Base-by-base conservation (phyloP, 139 green algal species). In the Picochlorum sp. region DNA sequence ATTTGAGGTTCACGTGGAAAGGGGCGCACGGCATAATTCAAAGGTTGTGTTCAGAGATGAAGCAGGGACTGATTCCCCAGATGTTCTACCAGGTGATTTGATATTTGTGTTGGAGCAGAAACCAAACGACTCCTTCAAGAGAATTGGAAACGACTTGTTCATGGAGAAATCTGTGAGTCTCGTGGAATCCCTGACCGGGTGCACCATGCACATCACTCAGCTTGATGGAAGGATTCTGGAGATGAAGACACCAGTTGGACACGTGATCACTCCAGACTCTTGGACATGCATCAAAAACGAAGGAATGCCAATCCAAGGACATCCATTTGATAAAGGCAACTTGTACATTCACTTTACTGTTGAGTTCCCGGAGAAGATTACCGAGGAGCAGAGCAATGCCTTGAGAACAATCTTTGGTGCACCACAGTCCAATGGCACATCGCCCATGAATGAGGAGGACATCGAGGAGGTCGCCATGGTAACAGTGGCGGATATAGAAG, bases 1-100 rank as follows among this genome's bases (percentile, higher is more conserved):
- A 9, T 92, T 97, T 63, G 94, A 99, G 69, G 92, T 99, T 54
- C 74, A 89, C 62, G 84, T 99, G 14, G 94, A 98, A 73, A 83
- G 84, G 56, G 94, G 93, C 31, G 92, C 95, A 81, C 86, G 86
- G 69, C 75, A 93, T 67, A 79, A 78, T 38, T 68, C 69, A 50
- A 94, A 95, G 77, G 89, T 99, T 30, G 73, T 88, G 55, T 86
- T 99, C 63, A 79, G 84, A 23, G 94, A 92, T 15, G 94, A 98
- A 72, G 94, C 94, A 4, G 94, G 87, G 23, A 87, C 69, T 71
- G 85, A 77, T 50, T 83, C 94, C 62, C 89, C 92, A 8, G 83
- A 81, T 37, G 81, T 96, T n/a, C 68, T 81, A 61, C 87, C 91
- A 4, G 94, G 94, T 7, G 91, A 98, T 69, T 88, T 99, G 26